Evolutionary conservation across 345 rosid species (phyloP), one percentile per base, ranked within the genome.

Genomic region (Melastoma malabathricum): DNA sequence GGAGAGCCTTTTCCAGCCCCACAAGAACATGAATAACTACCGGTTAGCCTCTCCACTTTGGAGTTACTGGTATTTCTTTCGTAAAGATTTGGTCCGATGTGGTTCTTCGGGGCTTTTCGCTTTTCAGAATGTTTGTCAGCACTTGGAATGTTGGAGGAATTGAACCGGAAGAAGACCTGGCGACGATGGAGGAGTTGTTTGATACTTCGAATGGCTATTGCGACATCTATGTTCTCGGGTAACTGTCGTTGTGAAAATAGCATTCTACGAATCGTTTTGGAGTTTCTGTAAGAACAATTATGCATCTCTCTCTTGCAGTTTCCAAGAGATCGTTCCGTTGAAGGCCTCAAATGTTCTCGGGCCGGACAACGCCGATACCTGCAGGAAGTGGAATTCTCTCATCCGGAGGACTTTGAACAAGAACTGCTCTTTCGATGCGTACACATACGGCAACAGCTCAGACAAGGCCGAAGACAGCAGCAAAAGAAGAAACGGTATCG

Each of bases 81-180:
- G 12, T 34, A 68, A 67, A 45, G 25, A 22, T 27, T 45, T 18
- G 2, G 52, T 20, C 22, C 41, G 43, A 27, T 52, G 25, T 1
- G 15, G 25, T 48, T 48, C 9, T 3, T 12, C 5, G 12, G 12
- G 12, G 12, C 6, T 16, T 27, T 10, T 16, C 18, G 31, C 0
- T 50, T 5, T 44, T 2, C 51, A 89, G 95, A 72, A 62, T 83
- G 45, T 81, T 83, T 50, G 87, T 74, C 34, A 77, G 93, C 56
- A 80, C 97, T 43, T 85, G 97, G 95, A 89, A 89, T 61, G 95
- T 83, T 22, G 97, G 89, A 7, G 97, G 97, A 22, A 47, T 75
- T 64, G 83, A 72, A 54, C 95, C 93, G 16, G 47, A 54, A 5
- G 83, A 82, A 45, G 73, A 67, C 31, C 41, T 81, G 2, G 0